Evolutionary conservation across 2,329 filamentous ascomycete genomes (phyloP).

Genomic region (Orbilia blumenaviensis): DNA sequence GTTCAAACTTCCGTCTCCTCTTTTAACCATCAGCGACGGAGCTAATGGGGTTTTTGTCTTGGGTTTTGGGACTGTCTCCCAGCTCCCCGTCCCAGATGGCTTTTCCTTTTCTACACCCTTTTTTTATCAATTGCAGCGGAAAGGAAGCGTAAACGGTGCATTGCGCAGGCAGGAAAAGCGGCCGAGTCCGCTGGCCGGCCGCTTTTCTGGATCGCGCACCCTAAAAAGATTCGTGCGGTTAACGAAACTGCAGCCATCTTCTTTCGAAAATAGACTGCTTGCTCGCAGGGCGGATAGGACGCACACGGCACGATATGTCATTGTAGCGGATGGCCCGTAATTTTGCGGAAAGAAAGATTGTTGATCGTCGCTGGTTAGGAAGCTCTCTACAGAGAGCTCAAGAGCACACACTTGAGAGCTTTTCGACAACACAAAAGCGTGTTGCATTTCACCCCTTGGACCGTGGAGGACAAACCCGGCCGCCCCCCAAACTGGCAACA

Average conservation of each 20-base stretch:
- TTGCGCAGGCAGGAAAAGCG: constrained; percentile 32
- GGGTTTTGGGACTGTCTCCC: constrained; percentile 13
- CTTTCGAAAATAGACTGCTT: constrained; percentile 1
- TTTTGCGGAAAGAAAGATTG: constrained; percentile 26
- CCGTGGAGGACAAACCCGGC: constrained; percentile 7
- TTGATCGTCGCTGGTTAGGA: constrained; percentile 1
- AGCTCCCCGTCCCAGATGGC: constrained; percentile 1
- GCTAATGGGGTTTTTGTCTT: constrained; percentile 41
- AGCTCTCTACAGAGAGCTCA: neutral
- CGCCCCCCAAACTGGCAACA: neutral
- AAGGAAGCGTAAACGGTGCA: constrained; percentile 36
- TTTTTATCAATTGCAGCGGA: constrained; percentile 10
- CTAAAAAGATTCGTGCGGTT: constrained; percentile 38
- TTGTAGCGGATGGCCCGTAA: constrained; percentile 29
- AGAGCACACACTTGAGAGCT: neutral
- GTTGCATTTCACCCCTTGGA: constrained; percentile 42
- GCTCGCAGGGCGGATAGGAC: neutral
- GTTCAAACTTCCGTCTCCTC: constrained; percentile 48
- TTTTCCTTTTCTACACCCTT: constrained; percentile 12
- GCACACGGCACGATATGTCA: constrained; percentile 43
- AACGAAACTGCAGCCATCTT: constrained; percentile 30
- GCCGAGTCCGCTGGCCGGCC: constrained; percentile 36
- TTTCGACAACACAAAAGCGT: constrained; percentile 41
- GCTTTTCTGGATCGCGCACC: constrained; percentile 3
- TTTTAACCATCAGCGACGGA: constrained; percentile 35